Evolutionary conservation across 352 stramenopile species (phyloP).

Genomic region (Phytophthora tubulina): DNA sequence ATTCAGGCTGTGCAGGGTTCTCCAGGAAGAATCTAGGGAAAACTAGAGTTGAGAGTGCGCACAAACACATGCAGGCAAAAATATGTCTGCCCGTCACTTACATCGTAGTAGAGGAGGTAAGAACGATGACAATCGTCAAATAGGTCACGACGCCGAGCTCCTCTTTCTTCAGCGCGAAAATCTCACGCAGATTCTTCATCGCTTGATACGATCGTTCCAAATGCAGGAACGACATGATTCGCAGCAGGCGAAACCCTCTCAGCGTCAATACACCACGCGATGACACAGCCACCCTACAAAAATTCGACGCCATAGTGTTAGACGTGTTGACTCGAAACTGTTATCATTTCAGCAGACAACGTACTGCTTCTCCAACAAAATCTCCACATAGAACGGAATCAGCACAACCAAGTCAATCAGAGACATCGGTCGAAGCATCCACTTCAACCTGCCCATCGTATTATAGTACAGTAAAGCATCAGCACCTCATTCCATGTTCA

Average conservation of each 20-base stretch:
- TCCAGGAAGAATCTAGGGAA: slow-evolving; percentile 80
- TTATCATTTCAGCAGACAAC: slow-evolving; percentile 17
- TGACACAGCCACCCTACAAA: slow-evolving; percentile 44
- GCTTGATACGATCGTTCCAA: slow-evolving; percentile 83
- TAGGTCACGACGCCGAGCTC: slow-evolving; percentile 86
- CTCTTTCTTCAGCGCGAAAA: slow-evolving; percentile 79
- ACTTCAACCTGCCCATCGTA: slow-evolving; percentile 60
- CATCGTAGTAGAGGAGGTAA: slow-evolving; percentile 88
- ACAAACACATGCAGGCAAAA: neutral
- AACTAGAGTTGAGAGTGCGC: neutral
- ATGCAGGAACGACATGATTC: slow-evolving; percentile 85
- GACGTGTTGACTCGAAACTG: neutral
- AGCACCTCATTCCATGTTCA: neutral
- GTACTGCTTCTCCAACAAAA: slow-evolving; percentile 71
- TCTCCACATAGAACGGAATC: slow-evolving; percentile 85
- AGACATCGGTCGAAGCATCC: slow-evolving; percentile 85
- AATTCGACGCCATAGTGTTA: neutral
- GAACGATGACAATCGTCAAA: slow-evolving; percentile 79
- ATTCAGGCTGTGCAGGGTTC: slow-evolving; percentile 71
- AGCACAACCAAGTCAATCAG: slow-evolving; percentile 82
- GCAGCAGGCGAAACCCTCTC: slow-evolving; percentile 72
- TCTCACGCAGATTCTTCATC: slow-evolving; percentile 79
- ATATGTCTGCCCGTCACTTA: slow-evolving; percentile 34
- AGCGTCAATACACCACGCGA: slow-evolving; percentile 73
- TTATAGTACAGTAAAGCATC: neutral